phyloP scores from a whole-genome alignment of 2,329 filamentous ascomycete species.

The Aureobasidium uvarum region DNA sequence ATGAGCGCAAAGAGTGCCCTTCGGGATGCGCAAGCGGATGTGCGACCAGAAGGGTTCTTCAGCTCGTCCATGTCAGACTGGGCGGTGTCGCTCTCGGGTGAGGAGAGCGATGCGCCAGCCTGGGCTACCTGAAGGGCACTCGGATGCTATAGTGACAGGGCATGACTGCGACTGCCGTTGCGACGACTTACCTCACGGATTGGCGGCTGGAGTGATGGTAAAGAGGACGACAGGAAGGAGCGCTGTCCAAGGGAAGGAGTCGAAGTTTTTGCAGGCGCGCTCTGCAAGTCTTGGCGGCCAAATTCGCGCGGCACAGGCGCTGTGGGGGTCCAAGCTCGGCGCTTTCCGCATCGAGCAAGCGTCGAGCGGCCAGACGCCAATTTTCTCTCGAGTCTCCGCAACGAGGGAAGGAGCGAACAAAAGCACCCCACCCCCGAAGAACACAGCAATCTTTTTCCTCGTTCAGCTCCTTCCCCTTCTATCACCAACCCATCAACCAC shows the following conservation, averaged over 20 bases:
- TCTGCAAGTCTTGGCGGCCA: slow-evolving; percentile 15
- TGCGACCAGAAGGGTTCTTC: slow-evolving; percentile 59
- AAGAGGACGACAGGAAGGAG: background rate
- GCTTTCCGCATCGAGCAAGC: slow-evolving; percentile 14
- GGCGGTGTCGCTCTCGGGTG: slow-evolving; percentile 45
- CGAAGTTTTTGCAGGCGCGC: slow-evolving; percentile 27
- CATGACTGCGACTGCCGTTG: slow-evolving; percentile 3
- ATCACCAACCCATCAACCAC: slow-evolving; percentile 23
- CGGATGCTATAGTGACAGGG: slow-evolving; percentile 30
- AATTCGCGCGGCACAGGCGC: slow-evolving; percentile 10
- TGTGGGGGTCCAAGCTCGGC: slow-evolving; percentile 22
- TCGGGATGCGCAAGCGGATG: slow-evolving; percentile 37
- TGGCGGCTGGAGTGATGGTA: slow-evolving; percentile 27
- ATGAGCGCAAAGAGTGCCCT: slow-evolving; percentile 68
- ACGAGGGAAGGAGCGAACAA: slow-evolving; percentile 20
- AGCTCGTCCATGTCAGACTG: slow-evolving; percentile 56
- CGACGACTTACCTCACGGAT: slow-evolving; percentile 39
- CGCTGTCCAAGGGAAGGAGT: slow-evolving; percentile 1
- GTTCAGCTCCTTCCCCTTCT: slow-evolving; percentile 7
- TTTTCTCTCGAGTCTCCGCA: slow-evolving; percentile 10
- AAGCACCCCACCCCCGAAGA: slow-evolving; percentile 20
- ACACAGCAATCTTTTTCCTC: slow-evolving; percentile 20
- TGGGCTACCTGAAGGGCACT: slow-evolving; percentile 54
- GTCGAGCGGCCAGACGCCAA: slow-evolving; percentile 22
- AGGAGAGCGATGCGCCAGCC: slow-evolving; percentile 45